A percentile compares a stretch with the other conserved stretches of the same genome.
Conservation (phyloP, 345 rosid species). For the Hirschfeldia incana region DNA sequence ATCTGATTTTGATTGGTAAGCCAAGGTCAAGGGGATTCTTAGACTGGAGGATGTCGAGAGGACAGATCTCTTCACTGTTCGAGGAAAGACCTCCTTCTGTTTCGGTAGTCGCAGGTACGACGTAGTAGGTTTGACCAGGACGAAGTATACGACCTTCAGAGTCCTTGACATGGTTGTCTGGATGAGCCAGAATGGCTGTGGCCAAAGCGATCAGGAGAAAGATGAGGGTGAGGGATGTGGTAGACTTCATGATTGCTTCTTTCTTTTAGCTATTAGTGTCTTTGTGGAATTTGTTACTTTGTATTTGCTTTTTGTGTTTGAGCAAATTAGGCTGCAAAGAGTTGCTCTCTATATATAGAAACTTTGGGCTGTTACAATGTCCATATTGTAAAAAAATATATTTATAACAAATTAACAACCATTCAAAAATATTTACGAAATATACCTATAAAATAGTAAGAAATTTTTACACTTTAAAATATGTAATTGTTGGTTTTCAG, state of each 20-base stretch:
- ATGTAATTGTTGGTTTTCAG: too few species aligned
- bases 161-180: constrained; percentile 17
- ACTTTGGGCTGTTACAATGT: too few species aligned
- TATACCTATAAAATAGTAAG: too few species aligned
- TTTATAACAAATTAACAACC: too few species aligned
- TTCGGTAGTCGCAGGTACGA: constrained; percentile 5
- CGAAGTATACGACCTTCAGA: constrained; percentile 3
- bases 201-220: constrained; percentile 13
- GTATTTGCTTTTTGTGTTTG: neutral
- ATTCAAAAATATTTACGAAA: too few species aligned
- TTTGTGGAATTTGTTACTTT: neutral
- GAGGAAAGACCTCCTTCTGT: constrained; percentile 12
- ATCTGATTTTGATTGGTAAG: constrained; percentile 9
- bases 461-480: too few species aligned
- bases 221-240: neutral
- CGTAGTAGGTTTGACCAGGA: constrained; percentile 22
- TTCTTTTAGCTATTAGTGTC: neutral
- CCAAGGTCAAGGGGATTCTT: constrained; percentile 19
- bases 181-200: constrained; percentile 14
- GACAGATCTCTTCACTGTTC: constrained; percentile 22
- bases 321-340: neutral
- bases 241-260: neutral
- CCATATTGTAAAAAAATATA: too few species aligned
- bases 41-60: constrained; percentile 19
- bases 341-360: neutral